Evolutionary conservation across 305 asterid species (phyloP), one percentile per base, ranked within the genome.

Genomic region (Fraxinus sp.): DNA sequence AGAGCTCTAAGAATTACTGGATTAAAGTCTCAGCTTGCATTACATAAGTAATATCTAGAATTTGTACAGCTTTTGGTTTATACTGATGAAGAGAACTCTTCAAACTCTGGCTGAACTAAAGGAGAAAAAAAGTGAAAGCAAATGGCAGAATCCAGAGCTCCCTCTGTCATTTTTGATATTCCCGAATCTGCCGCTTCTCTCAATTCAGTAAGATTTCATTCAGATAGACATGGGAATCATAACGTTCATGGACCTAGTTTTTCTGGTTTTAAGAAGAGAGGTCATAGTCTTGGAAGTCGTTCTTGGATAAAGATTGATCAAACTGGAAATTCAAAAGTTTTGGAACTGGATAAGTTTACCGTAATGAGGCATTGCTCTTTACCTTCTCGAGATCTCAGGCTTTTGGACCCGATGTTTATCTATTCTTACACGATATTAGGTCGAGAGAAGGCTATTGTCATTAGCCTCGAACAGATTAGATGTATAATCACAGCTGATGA

Each of bases 331-430:
- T 91, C 96, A 26, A 91, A 91, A 86, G 84, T 92, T 59, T 90
- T 92, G 86, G 98, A 97, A 86, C 86, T 95, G 87, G 99, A 97
- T 82, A 97, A 95, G 84, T 88, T 87, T 81, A 91, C 97, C 5
- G 71, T 95, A 77, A 97, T 97, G 99, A 91, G 93, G 76, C 97
- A 92, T 86, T 97, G 98, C 82, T 92, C 97, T 44, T 89, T 97
- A 89, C 99, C 99, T 81, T 93, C 99, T 18, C 89, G 99, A 89
- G 99, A 97, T 88, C 97, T 97, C 78, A 94, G 99, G 83, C 98
- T 97, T 87, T 85, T 97, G 94, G 99, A 97, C 87, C 99, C 99
- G 64, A 79, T 94, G 79, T 94, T 97, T 86, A 95, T 97, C 81
- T 89, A 93, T 82, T 98, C 98, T 32, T 97, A 95, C 75, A 87